Percentiles rank a stretch among this genome's conserved stretches.
These are phyloP conservation scores for Zygnema cylindricum DNA, from an alignment of 139 green algal species.

Conservation along the genomic window DNA sequence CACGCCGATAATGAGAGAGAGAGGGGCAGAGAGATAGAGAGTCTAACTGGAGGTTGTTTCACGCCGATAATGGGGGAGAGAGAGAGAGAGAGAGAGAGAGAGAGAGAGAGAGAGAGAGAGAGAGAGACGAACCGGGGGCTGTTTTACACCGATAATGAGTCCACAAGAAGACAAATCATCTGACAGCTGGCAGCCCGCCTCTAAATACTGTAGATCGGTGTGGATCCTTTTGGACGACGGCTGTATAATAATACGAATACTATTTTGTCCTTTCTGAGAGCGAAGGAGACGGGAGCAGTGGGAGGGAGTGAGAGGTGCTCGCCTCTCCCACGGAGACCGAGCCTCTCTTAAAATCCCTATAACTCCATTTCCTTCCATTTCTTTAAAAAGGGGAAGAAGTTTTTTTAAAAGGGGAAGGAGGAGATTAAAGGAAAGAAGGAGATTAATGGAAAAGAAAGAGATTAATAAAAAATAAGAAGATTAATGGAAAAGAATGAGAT, in stretches of 20 bases:
- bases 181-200: conserved; percentile 46
- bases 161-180: conserved; percentile 48
- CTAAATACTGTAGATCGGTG: conserved; percentile 35
- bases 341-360: conserved; percentile 33
- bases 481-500: no score
- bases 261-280: neutral
- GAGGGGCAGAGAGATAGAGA: neutral
- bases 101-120: neutral
- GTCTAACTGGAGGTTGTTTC: neutral
- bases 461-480: no score
- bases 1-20: neutral
- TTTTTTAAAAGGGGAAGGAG: no score
- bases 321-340: conserved; percentile 45
- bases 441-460: no score
- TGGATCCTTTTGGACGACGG: conserved; percentile 46
- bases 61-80: neutral
- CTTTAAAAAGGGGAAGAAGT: neutral
- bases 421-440: no score
- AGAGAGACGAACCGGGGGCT: conserved; percentile 37
- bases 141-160: conserved; percentile 52
- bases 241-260: conserved; percentile 51
- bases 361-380: conserved; percentile 46
- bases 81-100: neutral
- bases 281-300: conserved; percentile 45
- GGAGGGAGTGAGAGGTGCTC: conserved; percentile 47